Conservation (phyloP, 1,284 basidiomycete species). For the Phellinidium pouzarii region DNA sequence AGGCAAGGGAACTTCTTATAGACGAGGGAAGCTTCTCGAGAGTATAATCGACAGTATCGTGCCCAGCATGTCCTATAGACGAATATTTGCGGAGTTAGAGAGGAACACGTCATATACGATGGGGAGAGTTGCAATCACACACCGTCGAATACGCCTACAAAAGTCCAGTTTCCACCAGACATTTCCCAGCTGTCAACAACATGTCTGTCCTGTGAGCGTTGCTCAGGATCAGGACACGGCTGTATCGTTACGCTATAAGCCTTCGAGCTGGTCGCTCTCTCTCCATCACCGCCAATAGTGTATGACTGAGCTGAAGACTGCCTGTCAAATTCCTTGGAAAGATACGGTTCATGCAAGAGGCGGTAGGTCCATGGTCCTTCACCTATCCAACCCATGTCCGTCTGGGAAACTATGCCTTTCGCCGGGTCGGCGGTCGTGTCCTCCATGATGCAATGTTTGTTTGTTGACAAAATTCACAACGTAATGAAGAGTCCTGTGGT, state of each 20-base stretch:
- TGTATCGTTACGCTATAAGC: constrained; percentile 11
- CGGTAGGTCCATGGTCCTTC: constrained; percentile 8
- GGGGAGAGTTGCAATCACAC: constrained; percentile 21
- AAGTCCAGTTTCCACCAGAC: constrained; percentile 48
- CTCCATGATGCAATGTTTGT: not conserved
- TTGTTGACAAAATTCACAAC: too few relatives aligned
- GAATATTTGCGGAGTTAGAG: not conserved
- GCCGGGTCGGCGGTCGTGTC: not conserved
- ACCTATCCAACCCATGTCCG: constrained; percentile 10
- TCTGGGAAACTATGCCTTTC: not conserved
- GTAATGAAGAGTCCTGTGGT: too few relatives aligned
- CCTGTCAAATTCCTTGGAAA: constrained; percentile 6
- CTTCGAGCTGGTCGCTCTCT: not conserved
- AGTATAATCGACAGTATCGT: constrained; percentile 37
- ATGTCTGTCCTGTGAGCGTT: constrained; percentile 33
- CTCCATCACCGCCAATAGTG: not conserved
- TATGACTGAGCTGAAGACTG: not conserved
- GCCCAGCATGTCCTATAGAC: constrained; percentile 36
- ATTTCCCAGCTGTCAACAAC: constrained; percentile 50
- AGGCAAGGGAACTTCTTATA: constrained; percentile 42
- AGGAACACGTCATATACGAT: not conserved
- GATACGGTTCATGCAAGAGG: constrained; percentile 5
- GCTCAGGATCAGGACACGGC: constrained; percentile 7
- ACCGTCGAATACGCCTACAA: constrained; percentile 69
- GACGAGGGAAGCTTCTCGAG: constrained; percentile 61